Conservation (phyloP, 2,329 filamentous ascomycete genomes). For the Pseudodiploospora longispora region DNA sequence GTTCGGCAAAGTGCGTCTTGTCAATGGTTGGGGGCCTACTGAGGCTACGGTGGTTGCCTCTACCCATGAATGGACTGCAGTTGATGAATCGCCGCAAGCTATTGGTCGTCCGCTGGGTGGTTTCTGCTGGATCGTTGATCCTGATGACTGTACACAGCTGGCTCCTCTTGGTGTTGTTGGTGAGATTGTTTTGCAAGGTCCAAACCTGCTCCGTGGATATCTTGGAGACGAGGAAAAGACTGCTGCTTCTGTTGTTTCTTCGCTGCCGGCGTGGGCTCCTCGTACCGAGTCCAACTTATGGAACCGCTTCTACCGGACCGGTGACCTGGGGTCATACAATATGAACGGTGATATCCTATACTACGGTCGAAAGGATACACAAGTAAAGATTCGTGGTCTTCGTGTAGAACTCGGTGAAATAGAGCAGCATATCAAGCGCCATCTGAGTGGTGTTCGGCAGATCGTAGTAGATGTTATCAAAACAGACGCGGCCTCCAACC, state of each 20-base stretch:
- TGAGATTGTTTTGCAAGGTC: slow-evolving; percentile 3
- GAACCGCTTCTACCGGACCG: slow-evolving; percentile 1
- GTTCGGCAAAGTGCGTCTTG: slow-evolving; percentile 3
- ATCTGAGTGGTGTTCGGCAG: neutral
- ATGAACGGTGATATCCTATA: slow-evolving; percentile 2
- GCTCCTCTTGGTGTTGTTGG: slow-evolving; percentile 1
- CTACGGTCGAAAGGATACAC: slow-evolving; percentile 3
- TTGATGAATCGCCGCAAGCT: neutral
- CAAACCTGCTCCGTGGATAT: slow-evolving; percentile 1
- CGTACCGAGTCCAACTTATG: neutral
- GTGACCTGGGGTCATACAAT: slow-evolving; percentile 6
- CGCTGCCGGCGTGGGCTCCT: slow-evolving; percentile 2
- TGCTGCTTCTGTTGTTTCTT: neutral
- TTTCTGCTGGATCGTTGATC: slow-evolving; percentile 6
- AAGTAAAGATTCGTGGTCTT: slow-evolving; percentile 5
- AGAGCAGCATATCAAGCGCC: slow-evolving; percentile 2
- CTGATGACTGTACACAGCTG: neutral
- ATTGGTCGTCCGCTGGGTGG: slow-evolving; percentile 1
- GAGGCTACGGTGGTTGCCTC: slow-evolving; percentile 1
- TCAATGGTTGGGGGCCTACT: slow-evolving; percentile 3
- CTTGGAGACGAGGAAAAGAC: slow-evolving; percentile 1
- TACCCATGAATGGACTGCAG: neutral
- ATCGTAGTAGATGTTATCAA: slow-evolving; percentile 3
- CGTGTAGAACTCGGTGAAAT: slow-evolving; percentile 6
- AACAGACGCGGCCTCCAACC: neutral